Percentiles rank a stretch among this genome's conserved stretches.
phyloP scores from a whole-genome alignment of 495 filamentous ascomycete species.

The Tuber brumale region DNA sequence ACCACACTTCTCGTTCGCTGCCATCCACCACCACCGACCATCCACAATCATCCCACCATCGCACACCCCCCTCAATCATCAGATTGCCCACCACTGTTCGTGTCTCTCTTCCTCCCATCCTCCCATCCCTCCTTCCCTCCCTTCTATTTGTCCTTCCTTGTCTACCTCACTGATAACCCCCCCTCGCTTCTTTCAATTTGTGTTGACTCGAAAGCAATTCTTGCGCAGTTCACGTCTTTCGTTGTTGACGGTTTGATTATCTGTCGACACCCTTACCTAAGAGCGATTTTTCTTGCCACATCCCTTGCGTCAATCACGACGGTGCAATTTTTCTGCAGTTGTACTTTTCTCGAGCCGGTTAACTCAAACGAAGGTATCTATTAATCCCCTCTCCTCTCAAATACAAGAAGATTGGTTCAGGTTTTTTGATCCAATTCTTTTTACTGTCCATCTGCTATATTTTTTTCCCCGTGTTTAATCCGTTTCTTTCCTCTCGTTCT shows the following conservation, averaged over 20 bases:
- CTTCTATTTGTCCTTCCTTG: constrained; percentile 8
- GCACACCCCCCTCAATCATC: constrained; percentile 15
- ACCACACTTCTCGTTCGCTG: constrained; percentile 17
- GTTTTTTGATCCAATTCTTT: neutral
- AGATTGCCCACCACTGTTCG: constrained; percentile 19
- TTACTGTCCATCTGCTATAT: neutral
- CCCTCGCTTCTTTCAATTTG: constrained; percentile 34
- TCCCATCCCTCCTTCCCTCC: constrained; percentile 17
- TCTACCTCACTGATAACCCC: constrained; percentile 14
- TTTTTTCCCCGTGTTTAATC: neutral
- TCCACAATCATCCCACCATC: constrained; percentile 30
- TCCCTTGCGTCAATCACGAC: constrained; percentile 33
- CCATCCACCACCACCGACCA: constrained; percentile 32
- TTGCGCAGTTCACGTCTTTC: constrained; percentile 31
- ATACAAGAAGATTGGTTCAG: neutral
- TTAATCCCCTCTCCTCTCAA: neutral
- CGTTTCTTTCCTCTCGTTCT: neutral
- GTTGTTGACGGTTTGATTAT: constrained; percentile 40
- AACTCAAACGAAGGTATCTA: constrained; percentile 32
- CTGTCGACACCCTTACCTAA: constrained; percentile 41
- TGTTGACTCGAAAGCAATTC: constrained; percentile 21
- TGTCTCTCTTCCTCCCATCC: constrained; percentile 25
- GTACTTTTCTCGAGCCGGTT: constrained; percentile 28
- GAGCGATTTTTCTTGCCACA: constrained; percentile 39
- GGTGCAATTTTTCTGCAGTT: constrained; percentile 33